Conservation (phyloP, 345 rosid genomes). For the Rhodomyrtus tomentosa region DNA sequence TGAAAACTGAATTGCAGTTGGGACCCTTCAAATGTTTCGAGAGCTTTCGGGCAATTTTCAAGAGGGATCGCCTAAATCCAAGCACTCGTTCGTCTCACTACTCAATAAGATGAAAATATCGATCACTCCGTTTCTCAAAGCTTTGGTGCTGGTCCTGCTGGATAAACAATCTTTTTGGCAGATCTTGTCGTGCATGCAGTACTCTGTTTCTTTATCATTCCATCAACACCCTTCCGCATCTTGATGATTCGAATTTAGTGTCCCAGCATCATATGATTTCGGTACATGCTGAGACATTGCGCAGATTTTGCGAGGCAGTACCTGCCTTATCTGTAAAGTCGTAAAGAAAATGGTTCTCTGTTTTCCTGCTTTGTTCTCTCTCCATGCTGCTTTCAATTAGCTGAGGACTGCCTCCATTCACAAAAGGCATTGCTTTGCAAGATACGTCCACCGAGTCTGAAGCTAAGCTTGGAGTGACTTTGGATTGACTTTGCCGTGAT, state of each 20-base stretch:
- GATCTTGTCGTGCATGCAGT: neutral
- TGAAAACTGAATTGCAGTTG: slow-evolving; percentile 19
- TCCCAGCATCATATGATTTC: neutral
- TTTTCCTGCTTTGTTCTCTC: neutral
- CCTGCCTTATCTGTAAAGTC: neutral
- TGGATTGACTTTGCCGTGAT: neutral
- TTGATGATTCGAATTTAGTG: neutral
- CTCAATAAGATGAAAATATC: slow-evolving; percentile 18
- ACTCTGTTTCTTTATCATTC: neutral
- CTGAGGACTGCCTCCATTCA: neutral
- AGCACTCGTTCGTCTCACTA: slow-evolving; percentile 48
- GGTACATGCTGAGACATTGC: neutral
- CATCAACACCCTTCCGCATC: neutral
- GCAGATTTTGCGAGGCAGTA: neutral
- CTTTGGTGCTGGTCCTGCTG: neutral
- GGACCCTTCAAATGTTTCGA: slow-evolving; percentile 38
- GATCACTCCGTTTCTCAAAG: neutral
- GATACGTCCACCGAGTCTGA: neutral
- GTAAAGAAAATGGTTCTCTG: neutral
- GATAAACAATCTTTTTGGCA: neutral
- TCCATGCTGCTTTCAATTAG: neutral
- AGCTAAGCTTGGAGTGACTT: neutral
- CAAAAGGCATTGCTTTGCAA: neutral
- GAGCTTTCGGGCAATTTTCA: slow-evolving; percentile 25
- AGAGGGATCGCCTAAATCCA: slow-evolving; percentile 36